Percentiles rank a stretch among this genome's conserved stretches.
Conservation (phyloP, 106 monocot species). For the Dendrobium nobile region DNA sequence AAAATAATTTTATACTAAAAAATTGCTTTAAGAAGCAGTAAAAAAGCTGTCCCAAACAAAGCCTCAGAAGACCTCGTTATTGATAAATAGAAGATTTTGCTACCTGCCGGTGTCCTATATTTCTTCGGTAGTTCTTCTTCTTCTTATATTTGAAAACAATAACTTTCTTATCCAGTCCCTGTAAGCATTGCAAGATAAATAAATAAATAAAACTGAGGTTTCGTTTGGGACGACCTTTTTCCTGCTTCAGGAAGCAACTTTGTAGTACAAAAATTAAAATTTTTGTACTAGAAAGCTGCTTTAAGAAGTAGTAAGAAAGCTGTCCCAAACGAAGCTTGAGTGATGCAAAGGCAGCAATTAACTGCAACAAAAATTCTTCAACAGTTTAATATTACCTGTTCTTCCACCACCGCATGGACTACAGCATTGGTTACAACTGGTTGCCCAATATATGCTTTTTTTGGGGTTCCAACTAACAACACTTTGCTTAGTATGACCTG, state of each 20-base stretch:
- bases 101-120: conserved; percentile 97
- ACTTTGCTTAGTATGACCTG: conserved; percentile 96
- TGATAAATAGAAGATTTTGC: background rate
- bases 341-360: background rate
- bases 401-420: conserved; percentile 96
- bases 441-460: conserved; percentile 74
- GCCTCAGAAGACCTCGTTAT: background rate
- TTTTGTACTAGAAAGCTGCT: too few species aligned
- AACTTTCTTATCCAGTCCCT: conserved; percentile 83
- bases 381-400: conserved; percentile 46
- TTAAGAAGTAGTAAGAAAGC: too few species aligned
- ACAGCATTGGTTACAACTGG: conserved; percentile 92
- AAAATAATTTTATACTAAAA: too few species aligned
- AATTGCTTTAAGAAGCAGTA: too few species aligned
- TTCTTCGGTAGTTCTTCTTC: conserved; percentile 91
- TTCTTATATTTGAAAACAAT: conserved; percentile 92
- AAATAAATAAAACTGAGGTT: background rate
- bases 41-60: too few species aligned
- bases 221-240: too few species aligned
- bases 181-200: background rate
- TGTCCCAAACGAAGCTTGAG: too few species aligned
- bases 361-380: background rate
- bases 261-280: too few species aligned
- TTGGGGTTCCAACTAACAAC: conserved; percentile 77
- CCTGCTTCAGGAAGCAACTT: too few species aligned